These are phyloP conservation scores for Taphrina betulina DNA, from an alignment of 1,139 yeast species.

Conservation along the genomic window DNA sequence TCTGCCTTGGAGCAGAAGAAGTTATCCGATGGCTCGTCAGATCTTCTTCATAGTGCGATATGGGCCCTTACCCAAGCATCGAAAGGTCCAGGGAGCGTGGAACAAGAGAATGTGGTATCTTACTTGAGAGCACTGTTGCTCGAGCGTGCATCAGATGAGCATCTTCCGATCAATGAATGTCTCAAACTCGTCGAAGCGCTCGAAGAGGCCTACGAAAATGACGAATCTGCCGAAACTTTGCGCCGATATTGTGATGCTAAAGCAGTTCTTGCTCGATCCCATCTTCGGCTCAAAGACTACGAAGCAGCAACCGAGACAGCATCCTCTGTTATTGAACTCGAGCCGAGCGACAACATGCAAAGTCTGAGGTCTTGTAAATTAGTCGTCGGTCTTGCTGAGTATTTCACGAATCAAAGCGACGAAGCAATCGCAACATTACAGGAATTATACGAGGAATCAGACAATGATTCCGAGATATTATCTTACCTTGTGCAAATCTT, in stretches of 20 bases:
- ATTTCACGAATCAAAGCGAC: neutral
- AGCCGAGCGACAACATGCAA: constrained; percentile 5
- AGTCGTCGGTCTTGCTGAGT: constrained; percentile 1
- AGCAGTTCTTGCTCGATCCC: constrained; percentile 67
- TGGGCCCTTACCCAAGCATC: neutral
- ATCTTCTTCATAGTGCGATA: neutral
- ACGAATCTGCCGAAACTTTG: constrained; percentile 16
- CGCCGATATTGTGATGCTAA: constrained; percentile 48
- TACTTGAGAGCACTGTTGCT: constrained; percentile 10
- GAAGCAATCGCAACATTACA: constrained; percentile 10
- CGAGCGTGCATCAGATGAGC: no score
- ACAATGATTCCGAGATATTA: neutral
- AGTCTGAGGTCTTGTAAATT: constrained; percentile 18
- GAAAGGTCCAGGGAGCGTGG: neutral
- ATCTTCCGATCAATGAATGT: no score
- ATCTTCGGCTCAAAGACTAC: constrained; percentile 60
- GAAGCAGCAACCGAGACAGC: constrained; percentile 63
- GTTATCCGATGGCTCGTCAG: neutral
- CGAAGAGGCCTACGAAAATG: constrained; percentile 15
- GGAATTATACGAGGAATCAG: neutral
- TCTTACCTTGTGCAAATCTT: neutral
- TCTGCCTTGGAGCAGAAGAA: neutral
- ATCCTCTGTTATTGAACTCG: constrained; percentile 55
- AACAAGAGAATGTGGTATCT: neutral
- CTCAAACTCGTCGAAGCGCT: neutral